Evolutionary conservation across 192 early-diverging fungal species (phyloP).

Genomic region (Backusella morwellensis): DNA sequence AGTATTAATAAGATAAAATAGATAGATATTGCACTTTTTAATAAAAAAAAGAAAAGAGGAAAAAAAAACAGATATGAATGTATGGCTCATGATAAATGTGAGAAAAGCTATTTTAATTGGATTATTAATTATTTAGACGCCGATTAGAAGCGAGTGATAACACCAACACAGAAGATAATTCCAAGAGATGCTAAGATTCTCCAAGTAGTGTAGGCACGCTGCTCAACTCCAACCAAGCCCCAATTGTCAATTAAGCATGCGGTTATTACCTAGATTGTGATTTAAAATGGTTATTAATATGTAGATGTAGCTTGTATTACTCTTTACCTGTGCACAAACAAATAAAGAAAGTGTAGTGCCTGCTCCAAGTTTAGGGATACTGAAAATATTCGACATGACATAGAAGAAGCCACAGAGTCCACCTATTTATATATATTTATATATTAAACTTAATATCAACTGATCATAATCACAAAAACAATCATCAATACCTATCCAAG

Average conservation of each 20-base stretch:
- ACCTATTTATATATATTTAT: constrained; percentile 21
- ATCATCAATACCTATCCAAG: constrained; percentile 28
- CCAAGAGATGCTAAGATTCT: constrained; percentile 43
- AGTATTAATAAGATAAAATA: too few relatives aligned
- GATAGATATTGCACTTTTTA: background rate
- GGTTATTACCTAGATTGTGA: constrained; percentile 32
- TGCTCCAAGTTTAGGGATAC: constrained; percentile 48
- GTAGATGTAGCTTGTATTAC: background rate
- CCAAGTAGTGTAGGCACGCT: constrained; percentile 35
- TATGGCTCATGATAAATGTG: background rate
- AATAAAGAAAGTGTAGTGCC: constrained; percentile 46
- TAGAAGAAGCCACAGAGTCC: constrained; percentile 47
- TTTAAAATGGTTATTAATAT: background rate
- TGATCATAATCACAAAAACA: too few relatives aligned
- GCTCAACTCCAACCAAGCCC: constrained; percentile 40
- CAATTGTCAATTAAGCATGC: constrained; percentile 53
- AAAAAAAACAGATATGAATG: background rate
- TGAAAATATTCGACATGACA: constrained; percentile 48
- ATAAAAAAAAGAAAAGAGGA: background rate
- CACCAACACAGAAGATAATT: constrained; percentile 38
- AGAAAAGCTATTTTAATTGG: background rate
- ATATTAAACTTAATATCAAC: background rate
- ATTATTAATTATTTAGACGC: background rate
- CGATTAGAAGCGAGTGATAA: constrained; percentile 28
- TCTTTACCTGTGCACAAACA: constrained; percentile 43